Percentiles rank a stretch among this genome's conserved stretches.
Conservation (phyloP, 164 flowering plant species). For the Macadamia integrifolia region DNA sequence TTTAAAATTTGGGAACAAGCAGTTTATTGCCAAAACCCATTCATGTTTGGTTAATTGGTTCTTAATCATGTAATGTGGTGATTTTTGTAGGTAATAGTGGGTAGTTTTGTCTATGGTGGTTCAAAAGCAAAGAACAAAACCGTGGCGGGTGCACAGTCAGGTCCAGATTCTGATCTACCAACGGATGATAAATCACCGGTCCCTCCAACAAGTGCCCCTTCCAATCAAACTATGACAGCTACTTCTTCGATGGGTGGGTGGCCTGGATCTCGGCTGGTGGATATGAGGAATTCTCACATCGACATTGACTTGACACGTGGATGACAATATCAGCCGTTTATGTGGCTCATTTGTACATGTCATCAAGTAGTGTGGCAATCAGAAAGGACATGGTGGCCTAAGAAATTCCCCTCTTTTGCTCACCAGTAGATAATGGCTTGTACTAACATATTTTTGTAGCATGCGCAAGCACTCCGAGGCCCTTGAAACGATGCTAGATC, state of each 20-base stretch:
- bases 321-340: constrained; percentile 25
- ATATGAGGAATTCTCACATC: constrained; percentile 40
- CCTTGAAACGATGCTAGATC: too few species aligned
- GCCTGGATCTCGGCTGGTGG: constrained; percentile 51
- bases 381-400: not conserved
- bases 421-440: not conserved
- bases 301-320: constrained; percentile 78
- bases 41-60: too few species aligned
- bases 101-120: constrained; percentile 41
- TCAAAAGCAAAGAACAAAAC: constrained; percentile 41
- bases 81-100: constrained; percentile 60
- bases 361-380: constrained; percentile 7
- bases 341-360: constrained; percentile 34
- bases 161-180: constrained; percentile 23
- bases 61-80: not conserved
- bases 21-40: too few species aligned
- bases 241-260: constrained; percentile 30
- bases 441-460: not conserved
- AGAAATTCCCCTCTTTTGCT: not conserved
- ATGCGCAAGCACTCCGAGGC: not conserved
- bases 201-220: constrained; percentile 24
- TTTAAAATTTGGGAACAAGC: too few species aligned
- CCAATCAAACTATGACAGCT: constrained; percentile 29
- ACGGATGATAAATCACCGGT: constrained; percentile 26
- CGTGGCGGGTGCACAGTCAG: constrained; percentile 21